These are phyloP conservation scores for Daldinia sp. DNA, from an alignment of 2,329 filamentous ascomycete species.

Conservation along the genomic window DNA sequence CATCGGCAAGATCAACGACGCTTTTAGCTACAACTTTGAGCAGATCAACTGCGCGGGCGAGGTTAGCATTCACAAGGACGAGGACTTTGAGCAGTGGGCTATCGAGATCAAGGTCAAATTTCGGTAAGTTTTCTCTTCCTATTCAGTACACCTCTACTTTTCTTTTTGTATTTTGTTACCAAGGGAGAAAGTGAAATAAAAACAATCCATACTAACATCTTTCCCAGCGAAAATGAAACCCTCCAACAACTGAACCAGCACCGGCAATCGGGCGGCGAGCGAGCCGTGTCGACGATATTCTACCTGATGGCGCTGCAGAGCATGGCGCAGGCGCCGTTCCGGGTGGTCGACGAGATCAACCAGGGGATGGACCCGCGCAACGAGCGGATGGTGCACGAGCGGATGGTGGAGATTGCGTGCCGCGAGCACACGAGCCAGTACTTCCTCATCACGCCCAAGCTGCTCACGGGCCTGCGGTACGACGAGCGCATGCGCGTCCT, in stretches of 20 bases:
- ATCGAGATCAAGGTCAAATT: slow-evolving; percentile 97
- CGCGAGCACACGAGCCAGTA: slow-evolving; percentile 84
- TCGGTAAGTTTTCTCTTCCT: slow-evolving; percentile 68
- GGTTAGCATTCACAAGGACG: slow-evolving; percentile 87
- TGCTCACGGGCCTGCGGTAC: slow-evolving; percentile 87
- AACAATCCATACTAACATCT: slow-evolving; percentile 19
- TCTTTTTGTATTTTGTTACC: neutral
- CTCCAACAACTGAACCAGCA: slow-evolving; percentile 90
- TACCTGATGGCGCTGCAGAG: slow-evolving; percentile 98
- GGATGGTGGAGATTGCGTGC: slow-evolving; percentile 98
- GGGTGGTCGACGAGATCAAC: slow-evolving; percentile 99
- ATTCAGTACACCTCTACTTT: neutral
- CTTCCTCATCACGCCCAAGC: slow-evolving; percentile 97
- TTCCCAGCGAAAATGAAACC: slow-evolving; percentile 78
- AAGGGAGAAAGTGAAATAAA: neutral
- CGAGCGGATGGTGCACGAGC: slow-evolving; percentile 96
- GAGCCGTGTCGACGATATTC: slow-evolving; percentile 97
- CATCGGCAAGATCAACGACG: slow-evolving; percentile 84
- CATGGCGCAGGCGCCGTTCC: slow-evolving; percentile 93
- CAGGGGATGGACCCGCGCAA: slow-evolving; percentile 99
- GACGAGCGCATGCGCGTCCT: slow-evolving; percentile 92
- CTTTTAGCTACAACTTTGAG: slow-evolving; percentile 92
- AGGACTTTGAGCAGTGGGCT: slow-evolving; percentile 94
- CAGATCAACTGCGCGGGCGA: slow-evolving; percentile 95
- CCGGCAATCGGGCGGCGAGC: slow-evolving; percentile 95